Conservation (phyloP, 2,329 filamentous ascomycete genomes). For the Fusarium begoniae region DNA sequence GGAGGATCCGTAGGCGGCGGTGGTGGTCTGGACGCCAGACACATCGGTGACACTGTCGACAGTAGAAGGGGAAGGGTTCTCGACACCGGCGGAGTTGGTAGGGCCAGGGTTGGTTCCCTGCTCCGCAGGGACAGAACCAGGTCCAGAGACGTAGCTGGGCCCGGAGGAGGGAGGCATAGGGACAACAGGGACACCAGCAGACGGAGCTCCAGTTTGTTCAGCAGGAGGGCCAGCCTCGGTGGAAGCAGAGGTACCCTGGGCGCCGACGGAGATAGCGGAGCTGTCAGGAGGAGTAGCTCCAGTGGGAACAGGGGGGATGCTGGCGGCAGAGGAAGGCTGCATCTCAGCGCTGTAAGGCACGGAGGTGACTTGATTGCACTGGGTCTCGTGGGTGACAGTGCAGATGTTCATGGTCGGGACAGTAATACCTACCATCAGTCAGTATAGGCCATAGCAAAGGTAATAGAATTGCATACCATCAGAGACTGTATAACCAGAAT, state of each 20-base stretch:
- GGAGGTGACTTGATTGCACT: conserved; percentile 46
- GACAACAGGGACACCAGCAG: neutral
- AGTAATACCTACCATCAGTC: conserved; percentile 39
- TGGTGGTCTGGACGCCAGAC: conserved; percentile 25
- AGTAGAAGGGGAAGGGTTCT: conserved; percentile 15
- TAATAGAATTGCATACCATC: conserved; percentile 42
- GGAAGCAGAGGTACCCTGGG: conserved; percentile 18
- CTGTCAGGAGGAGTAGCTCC: conserved; percentile 26
- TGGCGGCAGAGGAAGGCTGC: conserved; percentile 14
- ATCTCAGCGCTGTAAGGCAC: conserved; percentile 27
- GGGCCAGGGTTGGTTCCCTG: conserved; percentile 11
- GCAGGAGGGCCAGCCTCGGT: conserved; percentile 4
- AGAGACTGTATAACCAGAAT: conserved; percentile 46
- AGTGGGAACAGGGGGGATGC: conserved; percentile 3
- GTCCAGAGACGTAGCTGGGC: conserved; percentile 22
- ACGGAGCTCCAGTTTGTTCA: neutral
- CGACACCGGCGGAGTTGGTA: conserved; percentile 12
- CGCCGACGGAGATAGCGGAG: conserved; percentile 24
- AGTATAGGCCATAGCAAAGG: neutral
- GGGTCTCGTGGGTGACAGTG: conserved; percentile 47
- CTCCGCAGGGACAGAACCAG: conserved; percentile 11
- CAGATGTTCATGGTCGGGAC: conserved; percentile 51
- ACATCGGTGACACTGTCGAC: conserved; percentile 34
- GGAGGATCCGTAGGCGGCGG: conserved; percentile 33
- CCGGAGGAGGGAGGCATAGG: conserved; percentile 8